Base-by-base conservation (phyloP, 495 filamentous ascomycete species). In the Lasiosphaeris hirsuta region DNA sequence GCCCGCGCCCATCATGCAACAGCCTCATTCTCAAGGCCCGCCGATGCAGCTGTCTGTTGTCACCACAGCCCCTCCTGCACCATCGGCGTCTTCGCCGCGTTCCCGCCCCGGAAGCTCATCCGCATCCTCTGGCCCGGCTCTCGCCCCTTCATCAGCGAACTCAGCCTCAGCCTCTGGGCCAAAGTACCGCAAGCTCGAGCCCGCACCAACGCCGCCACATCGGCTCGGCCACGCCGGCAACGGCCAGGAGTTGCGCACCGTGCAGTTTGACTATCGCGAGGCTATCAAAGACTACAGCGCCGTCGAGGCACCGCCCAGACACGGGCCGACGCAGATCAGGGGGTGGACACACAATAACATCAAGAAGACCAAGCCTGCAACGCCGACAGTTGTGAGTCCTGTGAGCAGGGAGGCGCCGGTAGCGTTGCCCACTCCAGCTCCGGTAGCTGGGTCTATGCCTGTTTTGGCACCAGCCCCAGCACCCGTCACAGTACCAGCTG, bases 321-420 rank as follows among this genome's bases (percentile, higher is more conserved):
- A 67, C 10, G 77, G 77, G 0, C 76, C 77, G 0, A 77, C 73
- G 3, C 70, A 70, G 13, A 78, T 80, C n/a, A 56, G 77, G 15
- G 77, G 76, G 7, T 80, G 77, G 77, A 74, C 72, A n/a, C 71
- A 77, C 8, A 77, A 77, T 57, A 76, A 76, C 45, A 63, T 72
- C 23, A 59, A 68, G 48, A 71, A 64, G 54, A 17, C 64, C 13
- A 60, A 51, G 35, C 47, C 59, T 18, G 49, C n/a, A 44, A 60
- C 38, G 44, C 23, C 23, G 23, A 30, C 23, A 5, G 23, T 30
- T 30, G 19, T 33, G 0, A 23, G 39, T 11, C 38, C 18, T 13
- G 51, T 43, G 18, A 37, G 36, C 14, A 19, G 30, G 15, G 53
- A 47, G 10, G 53, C 45, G 53, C 40, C 10, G 36, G 38, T 30